These are phyloP conservation scores for Diaporthe sp. DNA, from an alignment of 2,329 filamentous ascomycete species.

Conservation along the genomic window DNA sequence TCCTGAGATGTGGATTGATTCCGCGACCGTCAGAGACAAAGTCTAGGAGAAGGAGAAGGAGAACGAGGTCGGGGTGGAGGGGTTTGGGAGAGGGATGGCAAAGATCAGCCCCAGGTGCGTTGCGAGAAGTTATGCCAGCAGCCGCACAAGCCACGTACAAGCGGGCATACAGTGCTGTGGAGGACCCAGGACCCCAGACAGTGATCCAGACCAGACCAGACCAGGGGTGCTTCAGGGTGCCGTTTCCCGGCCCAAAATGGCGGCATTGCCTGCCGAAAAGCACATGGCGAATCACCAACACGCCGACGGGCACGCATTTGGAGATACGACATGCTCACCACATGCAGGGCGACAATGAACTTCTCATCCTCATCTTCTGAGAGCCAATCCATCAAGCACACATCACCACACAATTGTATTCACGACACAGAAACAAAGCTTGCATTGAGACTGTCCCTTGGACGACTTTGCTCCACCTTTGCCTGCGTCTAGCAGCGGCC, in stretches of 20 bases:
- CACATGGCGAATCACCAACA: conserved; percentile 25
- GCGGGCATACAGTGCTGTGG: not conserved
- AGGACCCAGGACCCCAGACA: conserved; percentile 9
- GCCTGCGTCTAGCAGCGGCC: not conserved
- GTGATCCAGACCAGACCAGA: not conserved
- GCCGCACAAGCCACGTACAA: conserved; percentile 30
- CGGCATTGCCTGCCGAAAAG: conserved; percentile 26
- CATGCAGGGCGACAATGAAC: not conserved
- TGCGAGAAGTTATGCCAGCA: conserved; percentile 9
- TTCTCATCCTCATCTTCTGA: not conserved
- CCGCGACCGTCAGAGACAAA: conserved; percentile 29
- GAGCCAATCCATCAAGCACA: conserved; percentile 25
- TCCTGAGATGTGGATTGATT: conserved; percentile 25
- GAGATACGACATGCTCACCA: not conserved
- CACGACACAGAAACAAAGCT: not conserved
- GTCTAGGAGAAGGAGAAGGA: not conserved
- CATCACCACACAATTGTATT: not conserved
- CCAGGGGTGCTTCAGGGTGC: not conserved
- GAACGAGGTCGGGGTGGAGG: not conserved
- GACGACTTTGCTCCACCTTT: too few species aligned
- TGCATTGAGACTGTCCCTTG: too few species aligned
- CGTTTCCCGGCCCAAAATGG: not conserved
- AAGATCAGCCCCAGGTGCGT: not conserved
- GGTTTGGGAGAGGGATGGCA: not conserved
- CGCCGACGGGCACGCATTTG: not conserved